Evolutionary conservation across 106 monocot species (phyloP).

Genomic region (Apostasia shenzhenica): DNA sequence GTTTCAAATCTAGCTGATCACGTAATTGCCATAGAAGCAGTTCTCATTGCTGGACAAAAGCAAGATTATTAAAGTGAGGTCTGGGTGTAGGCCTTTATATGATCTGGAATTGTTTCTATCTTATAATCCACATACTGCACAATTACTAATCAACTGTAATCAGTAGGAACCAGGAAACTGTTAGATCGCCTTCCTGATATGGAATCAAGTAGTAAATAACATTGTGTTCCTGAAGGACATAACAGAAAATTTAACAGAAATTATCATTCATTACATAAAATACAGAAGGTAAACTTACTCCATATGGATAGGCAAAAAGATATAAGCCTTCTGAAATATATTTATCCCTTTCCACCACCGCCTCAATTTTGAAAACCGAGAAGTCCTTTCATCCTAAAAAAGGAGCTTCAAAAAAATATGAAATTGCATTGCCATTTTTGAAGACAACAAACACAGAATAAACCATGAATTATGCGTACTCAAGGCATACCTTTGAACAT

Average conservation of each 20-base stretch:
- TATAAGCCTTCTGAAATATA: slow-evolving; percentile 10
- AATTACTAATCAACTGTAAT: no score
- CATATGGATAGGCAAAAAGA: slow-evolving; percentile 5
- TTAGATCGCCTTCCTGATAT: no score
- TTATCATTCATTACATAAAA: neutral
- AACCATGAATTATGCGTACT: no score
- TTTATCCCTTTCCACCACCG: slow-evolving; percentile 10
- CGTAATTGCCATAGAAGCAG: neutral
- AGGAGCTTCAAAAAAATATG: neutral
- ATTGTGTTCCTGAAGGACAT: no score
- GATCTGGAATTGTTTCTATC: no score
- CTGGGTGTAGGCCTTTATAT: no score
- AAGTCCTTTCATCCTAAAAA: slow-evolving; percentile 1
- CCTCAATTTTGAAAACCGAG: slow-evolving; percentile 1
- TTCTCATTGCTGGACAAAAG: neutral
- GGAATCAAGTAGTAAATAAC: no score
- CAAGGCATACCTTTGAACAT: slow-evolving; percentile 36
- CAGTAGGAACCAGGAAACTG: no score
- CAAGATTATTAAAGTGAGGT: neutral
- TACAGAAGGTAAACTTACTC: slow-evolving; percentile 4
- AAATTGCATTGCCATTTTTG: neutral
- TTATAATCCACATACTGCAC: no score
- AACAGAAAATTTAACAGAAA: neutral
- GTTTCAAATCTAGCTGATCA: neutral
- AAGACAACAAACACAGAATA: neutral